Evolutionary conservation across 805 yeast genomes (phyloP).

Genomic region (Kluyveromyces nonfermentans): DNA sequence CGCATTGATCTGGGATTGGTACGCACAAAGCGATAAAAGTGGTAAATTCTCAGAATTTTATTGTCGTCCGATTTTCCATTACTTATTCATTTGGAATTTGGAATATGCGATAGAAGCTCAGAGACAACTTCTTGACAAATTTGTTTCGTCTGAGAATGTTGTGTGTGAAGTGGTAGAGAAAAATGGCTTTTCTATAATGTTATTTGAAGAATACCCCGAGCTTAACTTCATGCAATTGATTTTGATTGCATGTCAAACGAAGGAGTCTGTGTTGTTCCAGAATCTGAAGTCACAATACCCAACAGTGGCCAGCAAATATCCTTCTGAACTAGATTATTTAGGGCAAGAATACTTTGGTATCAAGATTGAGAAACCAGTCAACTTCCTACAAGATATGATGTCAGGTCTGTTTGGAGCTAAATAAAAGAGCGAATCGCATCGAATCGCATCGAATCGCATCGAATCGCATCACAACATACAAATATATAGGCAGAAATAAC

Average conservation of each 20-base stretch:
- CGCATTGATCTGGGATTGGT: constrained; percentile 40
- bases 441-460: background rate
- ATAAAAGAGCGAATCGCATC: background rate
- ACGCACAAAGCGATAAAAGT: constrained; percentile 17
- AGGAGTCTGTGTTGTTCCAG: constrained; percentile 42
- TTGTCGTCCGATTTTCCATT: constrained; percentile 65
- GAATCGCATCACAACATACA: no score
- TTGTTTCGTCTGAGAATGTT: constrained; percentile 18
- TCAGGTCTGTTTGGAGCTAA: constrained; percentile 48
- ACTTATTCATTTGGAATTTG: constrained; percentile 56
- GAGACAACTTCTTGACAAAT: constrained; percentile 28
- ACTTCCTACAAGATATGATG: constrained; percentile 68
- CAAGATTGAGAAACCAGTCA: constrained; percentile 40
- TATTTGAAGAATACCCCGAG: constrained; percentile 35
- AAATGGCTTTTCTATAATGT: constrained; percentile 26
- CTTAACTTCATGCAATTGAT: constrained; percentile 65
- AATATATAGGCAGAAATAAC: background rate
- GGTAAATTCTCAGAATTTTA: constrained; percentile 27
- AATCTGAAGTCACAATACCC: constrained; percentile 45
- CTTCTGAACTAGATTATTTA: constrained; percentile 41
- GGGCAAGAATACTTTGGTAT: constrained; percentile 59
- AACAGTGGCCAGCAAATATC: constrained; percentile 15
- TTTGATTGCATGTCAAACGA: constrained; percentile 47
- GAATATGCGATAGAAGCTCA: constrained; percentile 43
- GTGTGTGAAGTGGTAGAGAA: constrained; percentile 22